Evolutionary conservation across 2,329 filamentous ascomycete genomes (phyloP).

Genomic region (Epicoccum sorghinum): DNA sequence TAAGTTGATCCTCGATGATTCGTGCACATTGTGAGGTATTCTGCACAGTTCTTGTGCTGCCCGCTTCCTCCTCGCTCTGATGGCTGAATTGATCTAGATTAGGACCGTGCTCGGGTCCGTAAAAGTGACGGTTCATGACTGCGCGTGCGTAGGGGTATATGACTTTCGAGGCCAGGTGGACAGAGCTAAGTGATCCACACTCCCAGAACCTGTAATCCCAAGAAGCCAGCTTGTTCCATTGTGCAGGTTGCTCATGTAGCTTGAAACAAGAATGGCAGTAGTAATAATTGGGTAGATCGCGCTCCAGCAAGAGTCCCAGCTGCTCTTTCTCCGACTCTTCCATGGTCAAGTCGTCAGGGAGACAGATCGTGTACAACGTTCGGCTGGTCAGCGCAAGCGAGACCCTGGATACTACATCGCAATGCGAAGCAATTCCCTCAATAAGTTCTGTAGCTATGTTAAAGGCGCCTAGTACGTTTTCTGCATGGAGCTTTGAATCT

Average conservation of each 20-base stretch:
- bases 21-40: slow-evolving; percentile 16
- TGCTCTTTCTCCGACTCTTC: slow-evolving; percentile 16
- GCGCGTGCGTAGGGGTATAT: slow-evolving; percentile 25
- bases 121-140: slow-evolving; percentile 29
- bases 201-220: slow-evolving; percentile 5
- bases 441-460: slow-evolving; percentile 15
- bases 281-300: slow-evolving; percentile 18
- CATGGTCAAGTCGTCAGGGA: slow-evolving; percentile 3
- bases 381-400: slow-evolving; percentile 27
- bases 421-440: slow-evolving; percentile 23
- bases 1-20: slow-evolving; percentile 25
- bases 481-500: too few species aligned
- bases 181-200: slow-evolving; percentile 1
- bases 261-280: slow-evolving; percentile 27
- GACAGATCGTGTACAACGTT: slow-evolving; percentile 18
- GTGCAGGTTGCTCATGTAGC: slow-evolving; percentile 15
- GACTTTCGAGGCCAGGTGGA: not conserved
- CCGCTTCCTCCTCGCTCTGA: not conserved
- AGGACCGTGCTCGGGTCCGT: slow-evolving; percentile 23
- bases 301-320: slow-evolving; percentile 25
- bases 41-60: not conserved
- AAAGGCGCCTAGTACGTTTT: too few species aligned
- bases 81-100: slow-evolving; percentile 16
- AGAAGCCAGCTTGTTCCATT: slow-evolving; percentile 12
- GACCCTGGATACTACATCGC: slow-evolving; percentile 9